phyloP scores from a whole-genome alignment of 257 asterid species.

The Nicotiana tabacum region DNA sequence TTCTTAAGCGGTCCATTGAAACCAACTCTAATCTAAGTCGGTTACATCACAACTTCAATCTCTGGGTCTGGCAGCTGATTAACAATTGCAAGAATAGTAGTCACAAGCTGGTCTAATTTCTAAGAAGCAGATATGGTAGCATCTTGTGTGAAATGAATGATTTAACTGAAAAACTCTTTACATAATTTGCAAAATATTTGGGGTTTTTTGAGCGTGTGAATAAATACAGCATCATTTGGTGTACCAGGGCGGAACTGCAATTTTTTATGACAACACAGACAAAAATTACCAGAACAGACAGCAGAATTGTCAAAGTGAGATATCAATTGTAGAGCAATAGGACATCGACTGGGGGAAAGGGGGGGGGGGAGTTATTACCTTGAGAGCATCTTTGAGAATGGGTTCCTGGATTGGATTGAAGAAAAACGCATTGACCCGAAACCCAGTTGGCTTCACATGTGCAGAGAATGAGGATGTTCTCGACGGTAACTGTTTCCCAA shows the following conservation, averaged over 20 bases:
- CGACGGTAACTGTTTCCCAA: neutral
- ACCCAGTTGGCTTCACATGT: slow-evolving; percentile 4
- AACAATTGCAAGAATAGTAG: neutral
- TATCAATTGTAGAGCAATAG: neutral
- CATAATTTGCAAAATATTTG: neutral
- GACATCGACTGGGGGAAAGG: neutral
- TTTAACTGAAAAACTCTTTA: neutral
- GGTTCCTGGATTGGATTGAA: slow-evolving; percentile 43
- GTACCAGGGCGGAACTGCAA: neutral
- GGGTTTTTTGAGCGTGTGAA: neutral
- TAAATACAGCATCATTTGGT: neutral
- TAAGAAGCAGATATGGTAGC: neutral
- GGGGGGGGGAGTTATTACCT: slow-evolving; percentile 23
- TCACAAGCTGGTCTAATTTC: neutral
- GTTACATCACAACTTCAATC: neutral
- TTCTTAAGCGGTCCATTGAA: neutral
- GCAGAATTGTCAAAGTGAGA: neutral
- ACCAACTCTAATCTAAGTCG: neutral
- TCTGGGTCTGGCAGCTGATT: neutral
- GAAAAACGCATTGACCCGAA: slow-evolving; percentile 36
- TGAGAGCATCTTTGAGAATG: slow-evolving; percentile 56
- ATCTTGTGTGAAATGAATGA: neutral
- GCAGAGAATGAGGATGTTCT: neutral
- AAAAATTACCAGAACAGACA: neutral
- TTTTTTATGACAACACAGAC: neutral